Percentiles rank a stretch among this genome's conserved stretches.
phyloP scores from a whole-genome alignment of 768 basidiomycete species.

The Terana coerulea region DNA sequence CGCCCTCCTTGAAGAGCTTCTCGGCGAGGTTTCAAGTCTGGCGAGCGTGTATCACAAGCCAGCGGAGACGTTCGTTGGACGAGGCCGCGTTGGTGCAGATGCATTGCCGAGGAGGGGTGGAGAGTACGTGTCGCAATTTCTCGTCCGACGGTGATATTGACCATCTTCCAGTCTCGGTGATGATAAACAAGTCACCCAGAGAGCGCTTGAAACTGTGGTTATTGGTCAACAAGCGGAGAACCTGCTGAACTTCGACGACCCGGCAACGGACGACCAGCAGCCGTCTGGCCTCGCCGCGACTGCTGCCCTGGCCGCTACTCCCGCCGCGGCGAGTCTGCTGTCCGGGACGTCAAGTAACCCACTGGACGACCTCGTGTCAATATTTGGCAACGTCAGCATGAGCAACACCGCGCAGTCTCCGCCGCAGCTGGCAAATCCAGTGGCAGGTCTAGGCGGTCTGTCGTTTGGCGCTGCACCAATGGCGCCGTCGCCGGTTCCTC shows the following conservation, averaged over 20 bases:
- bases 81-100: conserved; percentile 84
- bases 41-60: conserved; percentile 99
- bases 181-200: conserved; percentile 70
- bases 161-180: conserved; percentile 45
- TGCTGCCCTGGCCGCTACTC: conserved; percentile 62
- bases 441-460: conserved; percentile 23
- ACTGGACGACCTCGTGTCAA: conserved; percentile 88
- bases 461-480: conserved; percentile 23
- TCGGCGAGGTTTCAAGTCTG: conserved; percentile 84
- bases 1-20: conserved; percentile 83
- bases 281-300: conserved; percentile 79
- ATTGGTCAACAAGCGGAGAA: conserved; percentile 94
- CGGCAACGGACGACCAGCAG: conserved; percentile 52
- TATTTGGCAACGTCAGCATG: conserved; percentile 62
- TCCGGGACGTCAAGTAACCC: conserved; percentile 84
- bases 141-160: background rate
- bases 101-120: conserved; percentile 60
- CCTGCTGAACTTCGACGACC: conserved; percentile 89
- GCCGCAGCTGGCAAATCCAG: conserved; percentile 7
- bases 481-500: conserved; percentile 16
- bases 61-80: conserved; percentile 90
- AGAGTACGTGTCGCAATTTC: conserved; percentile 42
- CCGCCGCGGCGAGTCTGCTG: conserved; percentile 71
- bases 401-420: conserved; percentile 20
- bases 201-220: conserved; percentile 87